Percentiles rank a stretch among this genome's conserved stretches.
phyloP scores from a whole-genome alignment of 2,329 filamentous ascomycete species.

The Diaporthe sp. region DNA sequence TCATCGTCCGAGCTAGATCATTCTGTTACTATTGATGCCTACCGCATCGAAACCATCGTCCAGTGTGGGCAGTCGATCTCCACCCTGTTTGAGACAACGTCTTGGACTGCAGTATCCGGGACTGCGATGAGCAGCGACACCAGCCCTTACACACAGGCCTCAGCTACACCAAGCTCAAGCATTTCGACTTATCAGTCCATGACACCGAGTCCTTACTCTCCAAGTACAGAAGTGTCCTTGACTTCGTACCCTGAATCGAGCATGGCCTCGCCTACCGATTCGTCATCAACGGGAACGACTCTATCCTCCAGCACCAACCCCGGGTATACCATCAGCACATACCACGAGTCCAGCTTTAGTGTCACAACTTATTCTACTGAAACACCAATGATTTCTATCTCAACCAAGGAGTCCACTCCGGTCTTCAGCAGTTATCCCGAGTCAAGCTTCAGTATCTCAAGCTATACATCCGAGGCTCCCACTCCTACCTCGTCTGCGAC shows the following conservation, averaged over 20 bases:
- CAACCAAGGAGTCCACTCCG: neutral
- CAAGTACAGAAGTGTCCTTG: neutral
- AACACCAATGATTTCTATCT: neutral
- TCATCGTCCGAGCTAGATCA: neutral
- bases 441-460: neutral
- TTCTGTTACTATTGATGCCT: neutral
- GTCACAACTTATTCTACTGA: neutral
- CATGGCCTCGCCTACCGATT: neutral
- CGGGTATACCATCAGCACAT: neutral
- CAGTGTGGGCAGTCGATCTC: conserved; percentile 4
- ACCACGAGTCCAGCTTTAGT: neutral
- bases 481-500: neutral
- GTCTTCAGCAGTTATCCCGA: neutral
- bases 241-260: neutral
- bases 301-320: neutral
- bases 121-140: neutral
- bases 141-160: neutral
- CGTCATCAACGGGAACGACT: neutral
- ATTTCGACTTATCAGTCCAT: neutral
- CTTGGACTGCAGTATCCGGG: neutral
- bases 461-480: neutral
- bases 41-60: neutral
- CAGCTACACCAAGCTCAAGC: neutral
- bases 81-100: neutral
- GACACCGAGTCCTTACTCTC: neutral